These are phyloP conservation scores for Rhodotorula sp. DNA, from an alignment of 1,284 basidiomycete species.

Conservation along the genomic window DNA sequence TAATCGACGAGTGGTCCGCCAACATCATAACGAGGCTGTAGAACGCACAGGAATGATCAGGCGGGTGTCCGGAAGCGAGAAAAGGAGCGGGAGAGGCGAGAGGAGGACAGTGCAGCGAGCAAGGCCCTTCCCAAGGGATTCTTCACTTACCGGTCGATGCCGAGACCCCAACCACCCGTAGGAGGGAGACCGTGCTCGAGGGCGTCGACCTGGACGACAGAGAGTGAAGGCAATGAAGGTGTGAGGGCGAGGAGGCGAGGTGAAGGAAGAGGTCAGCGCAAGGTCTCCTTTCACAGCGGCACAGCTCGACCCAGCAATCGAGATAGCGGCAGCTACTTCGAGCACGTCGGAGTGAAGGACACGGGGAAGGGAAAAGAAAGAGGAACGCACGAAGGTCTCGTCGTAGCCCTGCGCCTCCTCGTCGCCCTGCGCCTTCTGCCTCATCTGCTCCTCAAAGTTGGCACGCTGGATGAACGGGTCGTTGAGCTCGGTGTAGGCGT, in stretches of 20 bases:
- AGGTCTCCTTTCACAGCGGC: too few species aligned
- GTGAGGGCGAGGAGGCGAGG: not conserved
- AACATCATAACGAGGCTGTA: too few species aligned
- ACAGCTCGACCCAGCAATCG: too few species aligned
- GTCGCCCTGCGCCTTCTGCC: conserved; percentile 94
- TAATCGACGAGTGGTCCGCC: conserved; percentile 66
- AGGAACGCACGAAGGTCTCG: conserved; percentile 88
- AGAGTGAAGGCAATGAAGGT: too few species aligned
- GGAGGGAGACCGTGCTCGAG: conserved; percentile 97
- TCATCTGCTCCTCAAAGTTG: conserved; percentile 87
- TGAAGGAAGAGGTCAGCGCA: too few species aligned
- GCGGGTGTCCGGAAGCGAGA: not conserved
- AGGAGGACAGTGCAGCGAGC: too few species aligned
- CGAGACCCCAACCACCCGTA: conserved; percentile 94
- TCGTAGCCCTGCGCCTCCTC: conserved; percentile 98
- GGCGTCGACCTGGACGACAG: conserved; percentile 14
- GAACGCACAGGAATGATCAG: not conserved
- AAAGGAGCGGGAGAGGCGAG: conserved; percentile 3
- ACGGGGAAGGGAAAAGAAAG: not conserved
- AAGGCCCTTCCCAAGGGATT: too few species aligned
- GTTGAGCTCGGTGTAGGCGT: conserved; percentile 97
- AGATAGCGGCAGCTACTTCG: too few species aligned
- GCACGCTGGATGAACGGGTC: conserved; percentile 95
- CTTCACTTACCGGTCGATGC: conserved; percentile 72
- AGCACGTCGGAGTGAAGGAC: too few species aligned